Conservation (phyloP, 306 rosid species). For the Notholithocarpus densiflorus region DNA sequence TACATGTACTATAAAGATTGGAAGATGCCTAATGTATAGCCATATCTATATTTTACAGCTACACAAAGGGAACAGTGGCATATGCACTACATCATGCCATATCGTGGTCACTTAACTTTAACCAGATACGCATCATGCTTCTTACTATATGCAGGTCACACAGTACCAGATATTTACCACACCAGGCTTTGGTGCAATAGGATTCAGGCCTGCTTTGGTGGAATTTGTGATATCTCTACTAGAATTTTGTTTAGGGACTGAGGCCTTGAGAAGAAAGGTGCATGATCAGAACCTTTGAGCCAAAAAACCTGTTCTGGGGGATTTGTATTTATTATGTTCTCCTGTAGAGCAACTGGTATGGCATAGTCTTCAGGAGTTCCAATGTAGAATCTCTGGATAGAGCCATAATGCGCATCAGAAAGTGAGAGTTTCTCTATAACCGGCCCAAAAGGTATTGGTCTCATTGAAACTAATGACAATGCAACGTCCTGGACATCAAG, state of each 20-base stretch:
- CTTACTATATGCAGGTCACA: neutral
- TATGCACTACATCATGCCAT: neutral
- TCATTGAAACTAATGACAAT: constrained; percentile 88
- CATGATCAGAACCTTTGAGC: constrained; percentile 86
- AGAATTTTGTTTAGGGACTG: constrained; percentile 88
- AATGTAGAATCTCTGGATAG: constrained; percentile 69
- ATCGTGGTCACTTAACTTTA: neutral
- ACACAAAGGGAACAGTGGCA: neutral
- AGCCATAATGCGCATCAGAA: constrained; percentile 68
- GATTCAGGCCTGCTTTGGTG: constrained; percentile 3
- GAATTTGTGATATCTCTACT: constrained; percentile 67
- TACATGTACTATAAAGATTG: neutral
- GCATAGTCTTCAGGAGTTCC: constrained; percentile 86
- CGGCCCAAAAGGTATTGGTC: constrained; percentile 88
- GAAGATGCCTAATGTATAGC: neutral
- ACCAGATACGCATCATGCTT: neutral
- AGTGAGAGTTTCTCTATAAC: constrained; percentile 74
- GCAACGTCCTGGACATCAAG: neutral
- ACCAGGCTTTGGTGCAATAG: neutral
- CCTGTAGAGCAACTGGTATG: constrained; percentile 64
- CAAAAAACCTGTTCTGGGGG: constrained; percentile 72
- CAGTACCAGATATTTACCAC: neutral
- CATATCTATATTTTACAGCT: neutral
- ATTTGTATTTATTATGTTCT: constrained; percentile 63
- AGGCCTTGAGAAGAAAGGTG: constrained; percentile 96